These are phyloP conservation scores for Agaricus blazei DNA, from an alignment of 768 basidiomycete genomes.

Conservation along the genomic window DNA sequence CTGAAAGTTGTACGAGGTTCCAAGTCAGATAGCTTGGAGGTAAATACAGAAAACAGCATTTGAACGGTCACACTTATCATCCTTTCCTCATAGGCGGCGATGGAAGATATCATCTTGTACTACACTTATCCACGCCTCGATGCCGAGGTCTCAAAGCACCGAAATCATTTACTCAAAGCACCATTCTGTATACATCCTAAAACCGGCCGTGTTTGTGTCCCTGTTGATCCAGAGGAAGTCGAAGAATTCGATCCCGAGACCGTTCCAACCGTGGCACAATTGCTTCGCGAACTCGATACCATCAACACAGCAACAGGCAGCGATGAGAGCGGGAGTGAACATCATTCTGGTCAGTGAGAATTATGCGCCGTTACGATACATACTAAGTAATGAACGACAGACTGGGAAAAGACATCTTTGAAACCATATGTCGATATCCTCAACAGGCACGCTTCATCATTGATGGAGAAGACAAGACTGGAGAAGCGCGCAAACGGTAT, in stretches of 20 bases:
- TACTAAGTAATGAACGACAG: constrained; percentile 24
- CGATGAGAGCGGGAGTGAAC: constrained; percentile 21
- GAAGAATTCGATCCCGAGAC: constrained; percentile 77
- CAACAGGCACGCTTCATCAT: constrained; percentile 58
- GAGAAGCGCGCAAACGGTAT: constrained; percentile 41
- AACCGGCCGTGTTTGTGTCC: constrained; percentile 94
- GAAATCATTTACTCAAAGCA: constrained; percentile 96
- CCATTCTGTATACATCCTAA: constrained; percentile 97
- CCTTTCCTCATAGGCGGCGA: constrained; percentile 28
- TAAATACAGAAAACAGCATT: neutral
- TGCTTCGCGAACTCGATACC: constrained; percentile 66
- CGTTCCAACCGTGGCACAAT: constrained; percentile 83
- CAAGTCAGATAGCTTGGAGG: neutral
- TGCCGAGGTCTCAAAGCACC: constrained; percentile 94
- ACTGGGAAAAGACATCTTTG: constrained; percentile 85
- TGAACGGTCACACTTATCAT: neutral
- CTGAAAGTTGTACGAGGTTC: neutral
- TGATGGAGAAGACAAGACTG: constrained; percentile 55
- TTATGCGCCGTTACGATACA: neutral
- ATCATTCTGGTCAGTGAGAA: constrained; percentile 41
- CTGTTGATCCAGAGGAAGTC: constrained; percentile 71
- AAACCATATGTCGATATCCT: constrained; percentile 88
- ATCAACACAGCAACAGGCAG: constrained; percentile 22
- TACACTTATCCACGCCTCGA: constrained; percentile 97
- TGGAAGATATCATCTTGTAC: constrained; percentile 87